A percentile compares a stretch with the other conserved stretches of the same genome.
These are phyloP conservation scores for Fusarium abutilonis DNA, from an alignment of 2,329 filamentous ascomycete genomes.

Conservation along the genomic window DNA sequence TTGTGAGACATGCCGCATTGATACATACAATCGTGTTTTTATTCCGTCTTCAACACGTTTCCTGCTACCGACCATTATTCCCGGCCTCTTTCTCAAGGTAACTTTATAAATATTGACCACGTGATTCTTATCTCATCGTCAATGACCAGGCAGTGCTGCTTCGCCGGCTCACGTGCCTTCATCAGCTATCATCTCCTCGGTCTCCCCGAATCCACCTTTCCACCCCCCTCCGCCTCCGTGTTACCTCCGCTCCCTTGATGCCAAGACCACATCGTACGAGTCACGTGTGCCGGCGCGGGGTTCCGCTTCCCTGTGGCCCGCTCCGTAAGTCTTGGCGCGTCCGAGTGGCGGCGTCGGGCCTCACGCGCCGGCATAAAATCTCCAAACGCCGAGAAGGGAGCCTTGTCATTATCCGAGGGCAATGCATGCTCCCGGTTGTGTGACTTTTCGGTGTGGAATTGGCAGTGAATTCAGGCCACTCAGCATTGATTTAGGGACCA, in stretches of 20 bases:
- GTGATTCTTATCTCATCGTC: neutral
- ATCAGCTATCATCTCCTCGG: slow-evolving; percentile 6
- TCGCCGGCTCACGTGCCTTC: neutral
- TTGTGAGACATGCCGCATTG: slow-evolving; percentile 13
- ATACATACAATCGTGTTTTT: slow-evolving; percentile 2
- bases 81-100: neutral
- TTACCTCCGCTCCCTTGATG: slow-evolving; percentile 14
- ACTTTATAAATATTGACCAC: neutral
- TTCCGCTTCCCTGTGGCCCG: slow-evolving; percentile 24
- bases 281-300: slow-evolving; percentile 42
- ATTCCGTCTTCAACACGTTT: neutral
- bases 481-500: neutral
- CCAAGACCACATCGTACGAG: slow-evolving; percentile 27
- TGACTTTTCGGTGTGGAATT: slow-evolving; percentile 8
- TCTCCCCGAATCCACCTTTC: slow-evolving; percentile 8
- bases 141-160: slow-evolving; percentile 1
- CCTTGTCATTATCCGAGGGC: neutral
- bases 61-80: neutral
- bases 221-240: slow-evolving; percentile 9
- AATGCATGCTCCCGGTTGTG: neutral
- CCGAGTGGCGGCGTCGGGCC: slow-evolving; percentile 24
- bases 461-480: neutral
- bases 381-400: slow-evolving; percentile 17
- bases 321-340: slow-evolving; percentile 27
- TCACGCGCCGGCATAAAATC: slow-evolving; percentile 10